A percentile compares a stretch with the other conserved stretches of the same genome.
These are phyloP conservation scores for Alnus glutinosa DNA, from an alignment of 306 rosid species.

Conservation along the genomic window DNA sequence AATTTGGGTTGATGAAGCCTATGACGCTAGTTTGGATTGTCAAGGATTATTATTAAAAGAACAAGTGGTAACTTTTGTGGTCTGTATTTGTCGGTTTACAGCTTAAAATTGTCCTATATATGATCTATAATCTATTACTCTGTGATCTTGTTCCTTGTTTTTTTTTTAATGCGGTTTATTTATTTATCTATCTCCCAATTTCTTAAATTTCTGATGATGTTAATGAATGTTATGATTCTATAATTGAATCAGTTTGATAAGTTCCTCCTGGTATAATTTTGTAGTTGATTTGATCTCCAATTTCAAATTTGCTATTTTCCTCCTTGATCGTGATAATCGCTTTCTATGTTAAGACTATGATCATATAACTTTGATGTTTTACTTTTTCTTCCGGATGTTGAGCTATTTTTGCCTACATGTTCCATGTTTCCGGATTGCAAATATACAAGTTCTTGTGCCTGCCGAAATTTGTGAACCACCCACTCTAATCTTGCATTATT, in stretches of 20 bases:
- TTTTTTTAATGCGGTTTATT: background rate
- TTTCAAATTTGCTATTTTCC: background rate
- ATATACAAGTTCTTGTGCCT: background rate
- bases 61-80: conserved; percentile 13
- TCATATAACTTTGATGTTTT: background rate
- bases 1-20: conserved; percentile 20
- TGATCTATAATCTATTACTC: background rate
- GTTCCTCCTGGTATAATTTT: background rate
- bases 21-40: conserved; percentile 3
- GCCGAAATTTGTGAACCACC: background rate
- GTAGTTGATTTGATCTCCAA: background rate
- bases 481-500: background rate
- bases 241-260: background rate
- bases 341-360: background rate
- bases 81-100: conserved; percentile 25
- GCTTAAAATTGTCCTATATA: conserved; percentile 9
- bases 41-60: background rate
- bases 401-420: background rate
- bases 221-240: background rate
- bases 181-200: background rate
- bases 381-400: background rate
- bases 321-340: background rate
- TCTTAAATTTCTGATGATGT: background rate
- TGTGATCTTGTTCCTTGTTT: background rate
- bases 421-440: background rate